Evolutionary conservation across 768 basidiomycete genomes (phyloP).

Genomic region (Rubroboletus pulcherrimus): DNA sequence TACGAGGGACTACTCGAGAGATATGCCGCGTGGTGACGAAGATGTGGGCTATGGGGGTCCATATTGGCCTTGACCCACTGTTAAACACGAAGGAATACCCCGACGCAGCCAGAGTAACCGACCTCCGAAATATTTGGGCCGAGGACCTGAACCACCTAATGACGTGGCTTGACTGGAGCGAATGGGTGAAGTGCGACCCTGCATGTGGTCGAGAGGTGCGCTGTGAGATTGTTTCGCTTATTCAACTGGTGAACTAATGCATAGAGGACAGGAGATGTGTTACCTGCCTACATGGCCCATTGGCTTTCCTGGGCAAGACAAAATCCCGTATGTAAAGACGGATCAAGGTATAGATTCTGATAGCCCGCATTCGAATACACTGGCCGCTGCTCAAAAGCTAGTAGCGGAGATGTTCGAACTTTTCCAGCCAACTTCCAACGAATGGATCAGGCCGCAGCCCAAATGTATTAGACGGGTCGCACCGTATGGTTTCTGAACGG

Average conservation of each 20-base stretch:
- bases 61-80: conserved; percentile 13
- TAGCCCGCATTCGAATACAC: neutral
- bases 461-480: conserved; percentile 7
- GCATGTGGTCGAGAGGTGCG: conserved; percentile 42
- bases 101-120: neutral
- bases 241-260: neutral
- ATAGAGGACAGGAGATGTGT: conserved; percentile 12
- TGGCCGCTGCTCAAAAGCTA: neutral
- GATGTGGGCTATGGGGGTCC: conserved; percentile 44
- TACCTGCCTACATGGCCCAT: conserved; percentile 22
- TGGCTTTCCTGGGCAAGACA: conserved; percentile 1
- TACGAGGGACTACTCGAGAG: conserved; percentile 37
- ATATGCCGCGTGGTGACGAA: conserved; percentile 43
- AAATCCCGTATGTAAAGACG: neutral
- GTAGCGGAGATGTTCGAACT: neutral
- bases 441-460: conserved; percentile 14
- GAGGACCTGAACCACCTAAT: conserved; percentile 34
- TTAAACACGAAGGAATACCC: conserved; percentile 3
- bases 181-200: conserved; percentile 47
- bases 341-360: neutral
- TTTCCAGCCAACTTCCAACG: neutral
- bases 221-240: neutral
- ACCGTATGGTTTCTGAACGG: conserved; percentile 1
- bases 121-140: conserved; percentile 31
- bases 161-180: conserved; percentile 49